A percentile compares a stretch with the other conserved stretches of the same genome.
Evolutionary conservation across 768 basidiomycete species (phyloP).

Genomic region (Leccinum obscurum): DNA sequence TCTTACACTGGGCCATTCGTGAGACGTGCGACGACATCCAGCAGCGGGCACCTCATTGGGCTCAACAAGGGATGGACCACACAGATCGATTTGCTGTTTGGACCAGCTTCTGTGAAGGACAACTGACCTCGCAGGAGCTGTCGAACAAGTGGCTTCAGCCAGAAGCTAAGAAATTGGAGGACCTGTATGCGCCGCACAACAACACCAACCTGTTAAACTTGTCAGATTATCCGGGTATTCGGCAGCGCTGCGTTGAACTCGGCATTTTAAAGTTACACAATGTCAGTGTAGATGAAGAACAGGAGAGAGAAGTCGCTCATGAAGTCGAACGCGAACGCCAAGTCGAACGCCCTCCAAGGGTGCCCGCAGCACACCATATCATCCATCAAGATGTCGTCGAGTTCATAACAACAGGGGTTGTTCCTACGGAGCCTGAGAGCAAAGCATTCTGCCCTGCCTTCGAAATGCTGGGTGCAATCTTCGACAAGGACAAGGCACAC

Average conservation of each 20-base stretch:
- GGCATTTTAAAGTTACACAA: conserved; percentile 21
- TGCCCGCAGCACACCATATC: not conserved
- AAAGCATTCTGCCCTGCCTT: not conserved
- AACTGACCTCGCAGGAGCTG: conserved; percentile 4
- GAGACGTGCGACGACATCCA: conserved; percentile 44
- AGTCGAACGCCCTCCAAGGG: not conserved
- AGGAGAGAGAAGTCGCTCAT: conserved; percentile 44
- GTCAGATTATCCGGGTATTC: conserved; percentile 19
- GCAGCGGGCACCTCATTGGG: conserved; percentile 42
- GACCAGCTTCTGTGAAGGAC: conserved; percentile 14
- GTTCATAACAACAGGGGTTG: not conserved
- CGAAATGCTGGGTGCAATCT: not conserved
- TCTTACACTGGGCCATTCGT: conserved; percentile 46
- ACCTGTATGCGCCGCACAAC: conserved; percentile 31
- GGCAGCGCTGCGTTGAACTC: conserved; percentile 26
- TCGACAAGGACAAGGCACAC: not conserved
- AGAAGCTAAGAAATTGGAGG: conserved; percentile 38
- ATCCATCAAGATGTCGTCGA: not conserved
- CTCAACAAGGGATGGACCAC: conserved; percentile 41
- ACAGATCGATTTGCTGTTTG: conserved; percentile 25
- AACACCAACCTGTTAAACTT: conserved; percentile 1
- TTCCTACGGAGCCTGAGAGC: not conserved
- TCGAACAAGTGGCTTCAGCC: conserved; percentile 38
- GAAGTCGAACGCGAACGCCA: conserved; percentile 21
- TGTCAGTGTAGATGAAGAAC: conserved; percentile 40